A percentile compares a stretch with the other conserved stretches of the same genome.
These are phyloP conservation scores for Meripilus lineatus DNA, from an alignment of 1,284 basidiomycete genomes.

Conservation along the genomic window DNA sequence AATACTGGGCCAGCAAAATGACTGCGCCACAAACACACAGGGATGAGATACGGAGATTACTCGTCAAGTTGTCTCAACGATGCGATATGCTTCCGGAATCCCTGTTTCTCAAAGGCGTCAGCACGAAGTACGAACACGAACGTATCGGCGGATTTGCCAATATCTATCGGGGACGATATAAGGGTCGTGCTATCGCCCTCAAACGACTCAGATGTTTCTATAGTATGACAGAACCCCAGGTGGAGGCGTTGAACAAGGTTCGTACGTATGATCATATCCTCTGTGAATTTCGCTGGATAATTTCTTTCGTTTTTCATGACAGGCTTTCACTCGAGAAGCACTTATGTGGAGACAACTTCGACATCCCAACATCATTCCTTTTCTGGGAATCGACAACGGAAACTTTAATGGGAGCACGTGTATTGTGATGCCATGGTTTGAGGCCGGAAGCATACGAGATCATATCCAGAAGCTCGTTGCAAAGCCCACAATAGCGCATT, in stretches of 20 bases:
- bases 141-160: slow-evolving; percentile 10
- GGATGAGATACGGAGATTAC: not conserved
- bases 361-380: slow-evolving; percentile 2
- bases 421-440: slow-evolving; percentile 9
- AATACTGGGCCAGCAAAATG: no score
- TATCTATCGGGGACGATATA: slow-evolving; percentile 5
- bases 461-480: slow-evolving; percentile 2
- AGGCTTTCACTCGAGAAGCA: slow-evolving; percentile 1
- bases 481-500: not conserved
- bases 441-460: slow-evolving; percentile 4
- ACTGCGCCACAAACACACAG: no score
- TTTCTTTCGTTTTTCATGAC: not conserved
- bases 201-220: slow-evolving; percentile 4
- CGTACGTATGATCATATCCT: not conserved
- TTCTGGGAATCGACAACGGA: slow-evolving; percentile 3
- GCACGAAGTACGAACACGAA: no score
- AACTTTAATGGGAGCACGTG: slow-evolving; percentile 1
- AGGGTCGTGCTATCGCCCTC: slow-evolving; percentile 3
- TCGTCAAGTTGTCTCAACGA: not conserved
- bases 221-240: not conserved
- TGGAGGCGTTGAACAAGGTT: slow-evolving; percentile 1
- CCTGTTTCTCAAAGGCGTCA: not conserved
- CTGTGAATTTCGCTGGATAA: not conserved
- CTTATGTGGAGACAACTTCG: slow-evolving; percentile 1
- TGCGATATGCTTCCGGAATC: not conserved